Conservation (phyloP, 768 basidiomycete species). For the Naganishia antarctica region DNA sequence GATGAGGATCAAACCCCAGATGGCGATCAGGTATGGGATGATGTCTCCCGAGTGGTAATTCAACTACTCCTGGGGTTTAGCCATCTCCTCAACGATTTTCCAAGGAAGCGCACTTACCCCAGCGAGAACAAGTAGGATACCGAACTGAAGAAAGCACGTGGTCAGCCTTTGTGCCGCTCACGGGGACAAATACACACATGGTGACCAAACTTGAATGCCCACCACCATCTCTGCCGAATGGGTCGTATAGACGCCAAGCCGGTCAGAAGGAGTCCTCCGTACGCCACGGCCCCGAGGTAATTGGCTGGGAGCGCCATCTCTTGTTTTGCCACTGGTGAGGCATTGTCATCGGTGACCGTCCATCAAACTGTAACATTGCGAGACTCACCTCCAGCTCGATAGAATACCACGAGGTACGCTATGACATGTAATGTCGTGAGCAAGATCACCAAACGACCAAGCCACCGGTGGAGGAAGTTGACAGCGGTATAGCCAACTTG, state of each 20-base stretch:
- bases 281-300: conserved; percentile 26
- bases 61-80: conserved; percentile 5
- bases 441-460: conserved; percentile 32
- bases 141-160: conserved; percentile 23
- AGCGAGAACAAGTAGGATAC: conserved; percentile 33
- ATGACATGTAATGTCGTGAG: conserved; percentile 33
- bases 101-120: conserved; percentile 24
- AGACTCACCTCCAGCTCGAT: conserved; percentile 21
- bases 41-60: conserved; percentile 34
- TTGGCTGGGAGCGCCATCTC: conserved; percentile 28
- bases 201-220: conserved; percentile 35
- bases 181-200: conserved; percentile 26
- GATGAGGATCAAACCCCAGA: conserved; percentile 28
- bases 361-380: no score
- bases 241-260: conserved; percentile 25
- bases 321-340: conserved; percentile 21
- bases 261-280: conserved; percentile 26
- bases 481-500: conserved; percentile 31
- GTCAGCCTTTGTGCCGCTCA: neutral
- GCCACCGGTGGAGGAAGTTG: conserved; percentile 36
- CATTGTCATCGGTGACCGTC: neutral
- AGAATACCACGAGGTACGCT: conserved; percentile 28
- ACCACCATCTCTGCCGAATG: conserved; percentile 31
- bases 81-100: no score
- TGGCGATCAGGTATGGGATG: conserved; percentile 33